A percentile compares a stretch with the other conserved stretches of the same genome.
Evolutionary conservation across 2,329 filamentous ascomycete genomes (phyloP).

Genomic region (Monosporascus sp.): DNA sequence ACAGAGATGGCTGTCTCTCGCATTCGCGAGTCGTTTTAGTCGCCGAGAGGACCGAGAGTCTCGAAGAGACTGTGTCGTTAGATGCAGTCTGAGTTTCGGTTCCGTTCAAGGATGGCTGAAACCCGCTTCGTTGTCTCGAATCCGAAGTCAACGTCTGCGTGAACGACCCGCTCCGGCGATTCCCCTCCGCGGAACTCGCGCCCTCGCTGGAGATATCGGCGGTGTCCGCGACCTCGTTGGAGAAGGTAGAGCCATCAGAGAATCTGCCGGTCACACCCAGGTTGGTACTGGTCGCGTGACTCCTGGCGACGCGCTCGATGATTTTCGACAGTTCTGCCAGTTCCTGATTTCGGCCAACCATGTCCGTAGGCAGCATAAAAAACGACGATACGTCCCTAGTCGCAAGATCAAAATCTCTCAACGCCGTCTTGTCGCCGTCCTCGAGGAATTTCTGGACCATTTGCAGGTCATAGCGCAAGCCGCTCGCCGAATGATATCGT

Average conservation of each 20-base stretch:
- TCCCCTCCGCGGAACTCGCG: constrained; percentile 52
- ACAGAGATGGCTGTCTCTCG: constrained; percentile 49
- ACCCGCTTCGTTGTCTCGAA: constrained; percentile 30
- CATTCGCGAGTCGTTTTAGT: constrained; percentile 39
- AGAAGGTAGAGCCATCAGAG: constrained; percentile 50
- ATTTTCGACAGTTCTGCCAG: constrained; percentile 64
- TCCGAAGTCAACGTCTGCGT: constrained; percentile 40
- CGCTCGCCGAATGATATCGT: constrained; percentile 83
- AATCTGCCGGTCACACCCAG: constrained; percentile 39
- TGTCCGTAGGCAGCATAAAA: constrained; percentile 75
- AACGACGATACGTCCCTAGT: constrained; percentile 88
- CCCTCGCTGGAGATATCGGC: constrained; percentile 56
- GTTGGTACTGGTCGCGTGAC: constrained; percentile 46
- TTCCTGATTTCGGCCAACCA: constrained; percentile 76
- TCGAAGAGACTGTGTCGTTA: constrained; percentile 43
- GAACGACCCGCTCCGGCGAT: constrained; percentile 45
- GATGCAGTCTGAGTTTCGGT: constrained; percentile 21
- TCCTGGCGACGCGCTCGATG: constrained; percentile 70
- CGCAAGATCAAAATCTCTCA: constrained; percentile 71
- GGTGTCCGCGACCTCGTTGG: constrained; percentile 41
- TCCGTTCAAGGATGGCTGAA: constrained; percentile 34
- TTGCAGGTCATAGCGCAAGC: constrained; percentile 74
- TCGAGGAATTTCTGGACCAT: constrained; percentile 69
- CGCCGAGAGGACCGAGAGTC: constrained; percentile 32
- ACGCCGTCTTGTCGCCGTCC: constrained; percentile 65